Percentiles rank a stretch among this genome's conserved stretches.
Evolutionary conservation across 192 early-diverging fungal species (phyloP).

Genomic region (Coemansia sp.): DNA sequence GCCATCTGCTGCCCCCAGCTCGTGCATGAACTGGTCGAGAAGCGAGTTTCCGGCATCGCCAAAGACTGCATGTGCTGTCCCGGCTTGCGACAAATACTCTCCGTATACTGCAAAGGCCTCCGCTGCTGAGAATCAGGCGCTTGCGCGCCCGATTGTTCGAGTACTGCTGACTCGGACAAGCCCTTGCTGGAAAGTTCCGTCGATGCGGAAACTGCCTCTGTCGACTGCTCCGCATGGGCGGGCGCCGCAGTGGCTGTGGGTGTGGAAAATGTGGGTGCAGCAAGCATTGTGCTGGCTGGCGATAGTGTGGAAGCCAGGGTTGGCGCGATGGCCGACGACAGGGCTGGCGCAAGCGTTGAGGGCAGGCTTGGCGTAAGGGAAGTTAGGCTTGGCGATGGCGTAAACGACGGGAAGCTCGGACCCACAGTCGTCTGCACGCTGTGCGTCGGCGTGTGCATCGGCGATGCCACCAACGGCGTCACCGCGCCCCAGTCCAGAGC

Average conservation of each 20-base stretch:
- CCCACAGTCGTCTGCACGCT: constrained; percentile 12
- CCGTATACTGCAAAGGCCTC: constrained; percentile 52
- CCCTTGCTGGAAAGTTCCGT: constrained; percentile 51
- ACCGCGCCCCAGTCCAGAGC: constrained; percentile 32
- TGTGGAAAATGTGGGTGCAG: background rate
- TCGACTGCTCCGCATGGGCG: constrained; percentile 11
- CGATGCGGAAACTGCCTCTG: constrained; percentile 33
- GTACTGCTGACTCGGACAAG: constrained; percentile 59
- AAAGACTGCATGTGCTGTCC: constrained; percentile 36
- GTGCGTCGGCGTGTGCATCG: constrained; percentile 8
- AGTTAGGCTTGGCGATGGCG: constrained; percentile 11
- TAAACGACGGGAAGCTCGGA: constrained; percentile 20
- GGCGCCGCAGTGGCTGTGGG: constrained; percentile 15
- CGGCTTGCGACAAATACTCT: constrained; percentile 49
- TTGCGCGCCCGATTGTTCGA: constrained; percentile 54
- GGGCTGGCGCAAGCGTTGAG: constrained; percentile 8
- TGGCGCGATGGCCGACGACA: background rate
- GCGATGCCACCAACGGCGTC: constrained; percentile 35
- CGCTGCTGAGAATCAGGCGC: constrained; percentile 57
- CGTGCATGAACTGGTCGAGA: constrained; percentile 52
- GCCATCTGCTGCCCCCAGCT: constrained; percentile 54
- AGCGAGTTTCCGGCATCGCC: constrained; percentile 40
- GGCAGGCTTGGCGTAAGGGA: background rate
- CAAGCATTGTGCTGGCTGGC: constrained; percentile 2
- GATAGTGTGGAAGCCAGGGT: background rate